Percentiles rank a stretch among this genome's conserved stretches.
Conservation (phyloP, 805 yeast species). For the Wickerhamomyces xylosicus region DNA sequence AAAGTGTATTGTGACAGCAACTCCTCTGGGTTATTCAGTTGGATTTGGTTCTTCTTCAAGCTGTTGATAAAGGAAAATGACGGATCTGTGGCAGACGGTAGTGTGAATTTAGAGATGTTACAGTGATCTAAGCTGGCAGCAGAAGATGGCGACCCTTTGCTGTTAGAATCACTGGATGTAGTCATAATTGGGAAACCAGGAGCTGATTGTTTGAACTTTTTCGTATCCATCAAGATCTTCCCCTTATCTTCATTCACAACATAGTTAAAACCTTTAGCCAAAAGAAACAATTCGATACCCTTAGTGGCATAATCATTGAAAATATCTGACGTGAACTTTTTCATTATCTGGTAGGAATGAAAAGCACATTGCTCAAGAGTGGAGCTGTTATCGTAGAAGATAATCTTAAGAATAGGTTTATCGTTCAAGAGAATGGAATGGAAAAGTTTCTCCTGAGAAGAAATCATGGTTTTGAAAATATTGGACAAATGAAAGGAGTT, state of each 20-base stretch:
- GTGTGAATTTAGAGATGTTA: background rate
- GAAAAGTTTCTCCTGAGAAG: slow-evolving; percentile 11
- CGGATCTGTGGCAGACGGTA: background rate
- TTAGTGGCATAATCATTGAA: slow-evolving; percentile 5
- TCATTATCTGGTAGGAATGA: slow-evolving; percentile 17
- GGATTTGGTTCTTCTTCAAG: background rate
- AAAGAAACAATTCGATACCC: slow-evolving; percentile 8
- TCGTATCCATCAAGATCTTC: background rate
- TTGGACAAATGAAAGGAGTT: slow-evolving; percentile 17
- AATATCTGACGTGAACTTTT: slow-evolving; percentile 13
- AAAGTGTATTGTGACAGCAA: background rate
- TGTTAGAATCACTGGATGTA: no score
- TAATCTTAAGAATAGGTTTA: slow-evolving; percentile 5
- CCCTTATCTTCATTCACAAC: background rate
- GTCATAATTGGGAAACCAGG: no score
- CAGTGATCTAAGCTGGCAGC: background rate
- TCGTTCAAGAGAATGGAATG: slow-evolving; percentile 7
- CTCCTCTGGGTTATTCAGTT: background rate
- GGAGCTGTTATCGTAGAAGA: slow-evolving; percentile 18
- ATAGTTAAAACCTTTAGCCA: slow-evolving; percentile 13
- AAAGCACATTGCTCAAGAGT: slow-evolving; percentile 13
- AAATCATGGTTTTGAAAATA: slow-evolving; percentile 19
- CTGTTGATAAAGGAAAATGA: background rate
- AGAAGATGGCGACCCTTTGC: no score
- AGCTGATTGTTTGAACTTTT: background rate